phyloP scores from a whole-genome alignment of 2,329 filamentous ascomycete genomes.

The Nectriaceae sp. region DNA sequence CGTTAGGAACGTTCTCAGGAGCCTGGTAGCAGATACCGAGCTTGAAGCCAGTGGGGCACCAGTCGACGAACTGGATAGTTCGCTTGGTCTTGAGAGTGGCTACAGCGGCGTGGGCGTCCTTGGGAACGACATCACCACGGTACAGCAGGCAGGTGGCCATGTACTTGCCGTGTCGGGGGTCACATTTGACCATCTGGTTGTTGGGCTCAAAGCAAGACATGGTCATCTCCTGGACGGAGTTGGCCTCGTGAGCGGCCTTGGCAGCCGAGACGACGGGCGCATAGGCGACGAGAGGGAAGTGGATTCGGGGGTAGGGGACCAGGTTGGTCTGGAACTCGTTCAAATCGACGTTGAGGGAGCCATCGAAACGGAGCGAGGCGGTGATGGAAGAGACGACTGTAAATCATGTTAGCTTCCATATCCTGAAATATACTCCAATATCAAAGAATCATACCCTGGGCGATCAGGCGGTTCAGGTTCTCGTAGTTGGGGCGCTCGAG shows the following conservation, averaged over 20 bases:
- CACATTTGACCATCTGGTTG: conserved; percentile 99
- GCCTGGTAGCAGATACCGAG: conserved; percentile 99
- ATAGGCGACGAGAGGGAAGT: conserved; percentile 98
- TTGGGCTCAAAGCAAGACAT: conserved; percentile 99
- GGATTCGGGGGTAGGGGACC: conserved; percentile 97
- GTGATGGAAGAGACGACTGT: conserved; percentile 97
- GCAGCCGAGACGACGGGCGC: conserved; percentile 90
- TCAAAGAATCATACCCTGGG: conserved; percentile 70
- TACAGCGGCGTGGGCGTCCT: conserved; percentile 90
- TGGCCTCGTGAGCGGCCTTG: conserved; percentile 96
- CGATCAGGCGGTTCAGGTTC: conserved; percentile 98
- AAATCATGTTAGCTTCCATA: conserved; percentile 21
- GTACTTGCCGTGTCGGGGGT: conserved; percentile 98
- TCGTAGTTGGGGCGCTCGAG: conserved; percentile 98
- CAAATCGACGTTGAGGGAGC: conserved; percentile 97
- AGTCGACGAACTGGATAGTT: conserved; percentile 99
- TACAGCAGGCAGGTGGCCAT: conserved; percentile 99
- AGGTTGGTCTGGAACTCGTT: conserved; percentile 99
- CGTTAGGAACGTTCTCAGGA: conserved; percentile 92
- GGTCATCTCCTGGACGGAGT: conserved; percentile 97
- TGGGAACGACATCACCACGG: conserved; percentile 96
- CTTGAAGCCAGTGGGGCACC: conserved; percentile 99
- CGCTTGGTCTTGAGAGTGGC: conserved; percentile 98
- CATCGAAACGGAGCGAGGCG: conserved; percentile 96
- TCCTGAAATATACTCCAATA: neutral